phyloP scores from a whole-genome alignment of 2,329 filamentous ascomycete species.

The Colletotrichum phormii region DNA sequence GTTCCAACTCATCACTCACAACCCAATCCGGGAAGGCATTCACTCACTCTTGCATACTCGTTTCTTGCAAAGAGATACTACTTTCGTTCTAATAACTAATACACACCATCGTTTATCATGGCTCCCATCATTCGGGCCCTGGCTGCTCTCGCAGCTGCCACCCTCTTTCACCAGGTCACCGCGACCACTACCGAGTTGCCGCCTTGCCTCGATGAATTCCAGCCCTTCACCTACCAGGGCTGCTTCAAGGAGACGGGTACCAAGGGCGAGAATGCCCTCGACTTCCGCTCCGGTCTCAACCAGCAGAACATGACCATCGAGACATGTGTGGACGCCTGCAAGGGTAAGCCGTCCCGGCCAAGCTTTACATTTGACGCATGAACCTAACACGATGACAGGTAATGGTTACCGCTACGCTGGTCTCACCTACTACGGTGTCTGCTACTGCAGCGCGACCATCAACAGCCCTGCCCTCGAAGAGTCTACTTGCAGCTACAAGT shows the following conservation, averaged over 20 bases:
- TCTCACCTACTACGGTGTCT: slow-evolving; percentile 62
- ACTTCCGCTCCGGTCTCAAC: slow-evolving; percentile 54
- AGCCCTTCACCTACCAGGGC: slow-evolving; percentile 61
- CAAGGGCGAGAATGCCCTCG: slow-evolving; percentile 45
- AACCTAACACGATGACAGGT: slow-evolving; percentile 42
- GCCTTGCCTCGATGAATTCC: slow-evolving; percentile 56
- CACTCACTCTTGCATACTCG: slow-evolving; percentile 39
- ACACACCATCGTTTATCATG: slow-evolving; percentile 44
- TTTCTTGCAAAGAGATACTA: slow-evolving; percentile 38
- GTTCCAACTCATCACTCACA: slow-evolving; percentile 20
- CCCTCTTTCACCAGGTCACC: slow-evolving; percentile 49
- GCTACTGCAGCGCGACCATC: slow-evolving; percentile 65
- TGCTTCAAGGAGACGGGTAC: slow-evolving; percentile 56
- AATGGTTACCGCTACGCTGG: slow-evolving; percentile 64
- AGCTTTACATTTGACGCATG: neutral
- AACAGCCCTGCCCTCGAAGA: slow-evolving; percentile 63
- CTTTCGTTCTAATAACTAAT: slow-evolving; percentile 30
- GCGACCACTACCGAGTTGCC: slow-evolving; percentile 59
- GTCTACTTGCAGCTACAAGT: slow-evolving; percentile 67
- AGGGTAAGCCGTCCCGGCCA: slow-evolving; percentile 47
- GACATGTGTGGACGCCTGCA: slow-evolving; percentile 61
- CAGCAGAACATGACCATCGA: slow-evolving; percentile 58
- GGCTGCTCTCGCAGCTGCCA: slow-evolving; percentile 51
- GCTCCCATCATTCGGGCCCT: slow-evolving; percentile 45
- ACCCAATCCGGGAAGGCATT: slow-evolving; percentile 16